Percentiles rank a stretch among this genome's conserved stretches.
These are phyloP conservation scores for Pichia gijzeniarum DNA, from an alignment of 805 yeast genomes.

Conservation along the genomic window DNA sequence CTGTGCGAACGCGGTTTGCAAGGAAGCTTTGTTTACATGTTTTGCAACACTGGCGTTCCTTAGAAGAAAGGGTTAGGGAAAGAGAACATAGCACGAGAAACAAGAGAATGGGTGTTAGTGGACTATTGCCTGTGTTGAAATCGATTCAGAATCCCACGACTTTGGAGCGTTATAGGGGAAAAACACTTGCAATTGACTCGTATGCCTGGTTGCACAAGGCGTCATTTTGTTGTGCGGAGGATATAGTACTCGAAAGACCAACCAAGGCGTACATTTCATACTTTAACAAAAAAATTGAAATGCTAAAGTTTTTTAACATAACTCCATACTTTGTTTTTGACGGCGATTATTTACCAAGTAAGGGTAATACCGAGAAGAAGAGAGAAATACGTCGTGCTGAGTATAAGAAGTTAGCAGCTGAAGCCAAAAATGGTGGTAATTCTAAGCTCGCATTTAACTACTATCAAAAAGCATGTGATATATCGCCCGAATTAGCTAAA, in stretches of 20 bases:
- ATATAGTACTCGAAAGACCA: conserved; percentile 62
- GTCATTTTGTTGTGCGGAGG: conserved; percentile 74
- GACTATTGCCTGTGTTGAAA: conserved; percentile 72
- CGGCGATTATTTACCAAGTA: conserved; percentile 81
- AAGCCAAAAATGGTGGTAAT: conserved; percentile 47
- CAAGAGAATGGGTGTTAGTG: conserved; percentile 68
- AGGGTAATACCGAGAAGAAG: conserved; percentile 63
- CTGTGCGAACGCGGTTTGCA: too few relatives aligned
- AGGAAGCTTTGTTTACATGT: not conserved
- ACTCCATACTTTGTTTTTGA: conserved; percentile 88
- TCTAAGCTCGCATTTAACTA: conserved; percentile 55
- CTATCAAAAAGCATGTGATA: conserved; percentile 75
- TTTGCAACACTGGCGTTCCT: too few relatives aligned
- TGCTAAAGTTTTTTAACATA: conserved; percentile 63
- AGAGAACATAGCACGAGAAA: too few relatives aligned
- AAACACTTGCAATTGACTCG: conserved; percentile 86
- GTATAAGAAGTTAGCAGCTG: conserved; percentile 52
- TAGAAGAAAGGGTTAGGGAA: too few relatives aligned
- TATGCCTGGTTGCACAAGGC: conserved; percentile 96
- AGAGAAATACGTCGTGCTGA: conserved; percentile 51
- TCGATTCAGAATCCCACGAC: conserved; percentile 59
- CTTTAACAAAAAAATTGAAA: conserved; percentile 56
- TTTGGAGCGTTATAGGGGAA: conserved; percentile 58
- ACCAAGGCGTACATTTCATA: conserved; percentile 69
- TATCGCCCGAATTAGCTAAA: conserved; percentile 89